A percentile compares a stretch with the other conserved stretches of the same genome.
Conservation (phyloP, 305 asterid species). For the Solanum hybrid region DNA sequence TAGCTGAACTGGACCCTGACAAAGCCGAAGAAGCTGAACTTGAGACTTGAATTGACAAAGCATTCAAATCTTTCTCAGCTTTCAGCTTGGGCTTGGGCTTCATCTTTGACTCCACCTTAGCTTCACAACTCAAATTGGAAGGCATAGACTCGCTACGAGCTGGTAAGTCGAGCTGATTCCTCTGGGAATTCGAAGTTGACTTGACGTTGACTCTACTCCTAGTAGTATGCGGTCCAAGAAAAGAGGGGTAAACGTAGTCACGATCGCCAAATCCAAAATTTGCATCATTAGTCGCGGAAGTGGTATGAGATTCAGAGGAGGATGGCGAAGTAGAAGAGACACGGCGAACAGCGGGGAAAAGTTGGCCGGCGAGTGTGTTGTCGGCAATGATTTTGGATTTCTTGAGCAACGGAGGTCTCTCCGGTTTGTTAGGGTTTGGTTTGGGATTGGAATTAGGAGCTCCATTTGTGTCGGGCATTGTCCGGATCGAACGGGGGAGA, state of each 20-base stretch:
- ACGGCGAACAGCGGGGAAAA: conserved; percentile 59
- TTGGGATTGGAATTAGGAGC: conserved; percentile 25
- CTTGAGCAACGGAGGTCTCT: conserved; percentile 49
- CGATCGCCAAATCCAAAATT: conserved; percentile 66
- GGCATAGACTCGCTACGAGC: conserved; percentile 46
- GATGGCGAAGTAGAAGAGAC: conserved; percentile 30
- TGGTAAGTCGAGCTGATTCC: conserved; percentile 21
- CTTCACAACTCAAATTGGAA: conserved; percentile 22
- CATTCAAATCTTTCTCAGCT: conserved; percentile 48
- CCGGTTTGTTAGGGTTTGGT: conserved; percentile 30
- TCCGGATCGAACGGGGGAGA: background rate
- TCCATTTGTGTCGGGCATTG: conserved; percentile 22
- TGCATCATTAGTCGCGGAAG: conserved; percentile 21
- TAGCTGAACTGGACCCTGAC: conserved; percentile 19
- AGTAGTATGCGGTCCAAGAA: conserved; percentile 79
- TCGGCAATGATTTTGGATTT: conserved; percentile 45
- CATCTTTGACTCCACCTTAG: conserved; percentile 23
- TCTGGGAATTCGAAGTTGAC: conserved; percentile 36
- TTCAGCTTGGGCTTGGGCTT: conserved; percentile 33
- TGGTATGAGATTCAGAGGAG: conserved; percentile 13
- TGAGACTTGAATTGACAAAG: conserved; percentile 44
- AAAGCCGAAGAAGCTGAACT: conserved; percentile 27
- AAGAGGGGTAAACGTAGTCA: conserved; percentile 82
- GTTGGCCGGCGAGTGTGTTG: conserved; percentile 33
- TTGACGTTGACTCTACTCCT: conserved; percentile 53